Base-by-base conservation (phyloP, 768 basidiomycete species). In the Tylopilus rubrobrunneus region DNA sequence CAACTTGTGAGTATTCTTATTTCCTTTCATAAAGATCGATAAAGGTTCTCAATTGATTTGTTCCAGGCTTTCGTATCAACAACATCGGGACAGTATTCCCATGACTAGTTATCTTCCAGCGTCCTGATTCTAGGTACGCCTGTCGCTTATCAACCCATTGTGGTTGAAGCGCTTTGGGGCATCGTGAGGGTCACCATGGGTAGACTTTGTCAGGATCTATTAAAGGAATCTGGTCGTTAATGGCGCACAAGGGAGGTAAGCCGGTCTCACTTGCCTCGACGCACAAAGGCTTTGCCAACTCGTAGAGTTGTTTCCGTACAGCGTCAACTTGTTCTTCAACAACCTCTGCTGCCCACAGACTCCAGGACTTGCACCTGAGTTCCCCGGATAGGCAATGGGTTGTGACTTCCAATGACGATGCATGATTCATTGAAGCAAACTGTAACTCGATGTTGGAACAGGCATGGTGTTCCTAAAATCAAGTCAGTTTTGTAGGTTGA, bases 381-480 rank as follows among this genome's bases (percentile, higher is more conserved):
- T 11, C 31, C 31, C 9, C 11, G 4, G 2, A 33, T 33, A 2
- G 31, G 31, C 4, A 5, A 11, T 5, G 31, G 31, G 8, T 7
- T 2, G 9, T 5, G 5, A 33, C 31, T 33, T 2, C 31, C 9
- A n/a, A n/a, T n/a, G n/a, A n/a, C 31, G 11, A 33, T 11, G 2
- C 31, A 9, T n/a, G n/a, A n/a, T n/a, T n/a, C n/a, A n/a, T n/a
- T n/a, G n/a, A n/a, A 33, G 5, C 31, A 2, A 9, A 33, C 31
- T 10, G 9, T 33, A 2, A 33, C n/a, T 6, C 11, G 31, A 33
- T 75, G 68, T 27, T 73, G 71, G 27, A 48, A 73, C 11, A 77
- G 36, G 45, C 69, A 77, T 0, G 72, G 76, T 0, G 74, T 75
- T 1, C 77, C 70, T 0, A 76, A 54, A 4, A 76, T 72, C 0